Conservation (phyloP, 495 filamentous ascomycete species). For the Penicillium fimorum region DNA sequence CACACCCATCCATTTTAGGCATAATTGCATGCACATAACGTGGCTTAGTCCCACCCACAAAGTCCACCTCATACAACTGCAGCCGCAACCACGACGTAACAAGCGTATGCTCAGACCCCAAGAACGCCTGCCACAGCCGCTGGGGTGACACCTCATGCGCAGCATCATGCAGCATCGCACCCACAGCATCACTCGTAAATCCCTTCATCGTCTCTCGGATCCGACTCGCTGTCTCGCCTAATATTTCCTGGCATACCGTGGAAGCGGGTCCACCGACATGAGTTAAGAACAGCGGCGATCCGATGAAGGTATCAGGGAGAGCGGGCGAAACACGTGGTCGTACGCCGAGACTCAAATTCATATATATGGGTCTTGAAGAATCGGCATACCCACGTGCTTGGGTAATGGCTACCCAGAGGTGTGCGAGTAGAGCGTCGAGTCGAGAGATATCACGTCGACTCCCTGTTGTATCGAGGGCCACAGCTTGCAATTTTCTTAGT, state of each 20-base stretch:
- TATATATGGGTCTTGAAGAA: conserved; percentile 21
- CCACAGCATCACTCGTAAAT: conserved; percentile 20
- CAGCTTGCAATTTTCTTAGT: conserved; percentile 14
- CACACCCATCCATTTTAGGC: conserved; percentile 26
- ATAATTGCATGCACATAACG: conserved; percentile 29
- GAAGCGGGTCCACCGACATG: conserved; percentile 26
- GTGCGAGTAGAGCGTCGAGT: conserved; percentile 34
- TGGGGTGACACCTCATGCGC: conserved; percentile 33
- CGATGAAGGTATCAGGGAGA: conserved; percentile 25
- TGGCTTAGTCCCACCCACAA: conserved; percentile 17
- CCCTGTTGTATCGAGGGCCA: conserved; percentile 14
- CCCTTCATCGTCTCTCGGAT: conserved; percentile 30
- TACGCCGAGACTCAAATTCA: conserved; percentile 23
- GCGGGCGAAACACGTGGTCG: conserved; percentile 15
- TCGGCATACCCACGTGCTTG: conserved; percentile 24
- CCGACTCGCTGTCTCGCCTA: conserved; percentile 6
- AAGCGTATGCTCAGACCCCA: conserved; percentile 29
- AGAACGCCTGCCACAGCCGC: conserved; percentile 36
- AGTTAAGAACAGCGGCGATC: conserved; percentile 26
- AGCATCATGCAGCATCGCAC: conserved; percentile 27
- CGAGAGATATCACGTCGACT: conserved; percentile 22
- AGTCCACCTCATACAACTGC: conserved; percentile 31
- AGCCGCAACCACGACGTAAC: conserved; percentile 33
- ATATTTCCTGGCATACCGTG: background rate
- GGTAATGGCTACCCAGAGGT: conserved; percentile 32